Conservation (phyloP, 2,329 filamentous ascomycete species). For the Clonostachys chloroleuca region DNA sequence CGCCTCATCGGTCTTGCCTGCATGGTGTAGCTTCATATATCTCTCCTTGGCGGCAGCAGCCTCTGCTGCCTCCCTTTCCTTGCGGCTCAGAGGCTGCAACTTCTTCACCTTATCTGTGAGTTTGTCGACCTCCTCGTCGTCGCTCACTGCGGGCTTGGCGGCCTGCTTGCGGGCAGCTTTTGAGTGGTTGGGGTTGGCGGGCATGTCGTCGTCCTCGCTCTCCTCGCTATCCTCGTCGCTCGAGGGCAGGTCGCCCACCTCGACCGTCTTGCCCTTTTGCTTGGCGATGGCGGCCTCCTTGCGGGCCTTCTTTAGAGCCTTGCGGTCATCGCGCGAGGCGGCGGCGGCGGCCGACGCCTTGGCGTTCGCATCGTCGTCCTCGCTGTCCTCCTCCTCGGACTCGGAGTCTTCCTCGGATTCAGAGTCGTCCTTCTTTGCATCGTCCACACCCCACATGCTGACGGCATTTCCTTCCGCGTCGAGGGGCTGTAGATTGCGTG, state of each 20-base stretch:
- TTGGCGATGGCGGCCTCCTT: conserved; percentile 85
- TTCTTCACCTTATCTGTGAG: conserved; percentile 53
- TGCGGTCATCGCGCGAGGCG: conserved; percentile 72
- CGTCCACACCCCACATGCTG: conserved; percentile 76
- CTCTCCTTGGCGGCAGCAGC: conserved; percentile 84
- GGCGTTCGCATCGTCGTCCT: conserved; percentile 40
- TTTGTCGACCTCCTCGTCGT: conserved; percentile 33
- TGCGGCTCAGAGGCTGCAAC: conserved; percentile 28
- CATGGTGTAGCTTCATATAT: conserved; percentile 87
- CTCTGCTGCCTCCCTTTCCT: conserved; percentile 72
- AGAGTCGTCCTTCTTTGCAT: conserved; percentile 38
- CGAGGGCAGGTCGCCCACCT: conserved; percentile 82
- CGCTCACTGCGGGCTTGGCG: conserved; percentile 9
- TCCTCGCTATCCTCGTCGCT: conserved; percentile 61
- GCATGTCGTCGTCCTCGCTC: conserved; percentile 56
- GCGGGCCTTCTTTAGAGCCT: conserved; percentile 80
- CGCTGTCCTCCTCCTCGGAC: conserved; percentile 43
- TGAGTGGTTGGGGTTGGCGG: conserved; percentile 88
- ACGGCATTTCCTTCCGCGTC: conserved; percentile 86
- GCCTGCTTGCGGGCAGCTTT: conserved; percentile 64
- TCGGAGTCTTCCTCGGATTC: conserved; percentile 45
- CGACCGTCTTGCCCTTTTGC: conserved; percentile 65
- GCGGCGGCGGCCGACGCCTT: conserved; percentile 37
- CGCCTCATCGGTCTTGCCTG: conserved; percentile 95
- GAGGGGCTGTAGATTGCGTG: conserved; percentile 80